These are phyloP conservation scores for Aspergillus costaricaensis DNA, from an alignment of 2,329 filamentous ascomycete species.

Conservation along the genomic window DNA sequence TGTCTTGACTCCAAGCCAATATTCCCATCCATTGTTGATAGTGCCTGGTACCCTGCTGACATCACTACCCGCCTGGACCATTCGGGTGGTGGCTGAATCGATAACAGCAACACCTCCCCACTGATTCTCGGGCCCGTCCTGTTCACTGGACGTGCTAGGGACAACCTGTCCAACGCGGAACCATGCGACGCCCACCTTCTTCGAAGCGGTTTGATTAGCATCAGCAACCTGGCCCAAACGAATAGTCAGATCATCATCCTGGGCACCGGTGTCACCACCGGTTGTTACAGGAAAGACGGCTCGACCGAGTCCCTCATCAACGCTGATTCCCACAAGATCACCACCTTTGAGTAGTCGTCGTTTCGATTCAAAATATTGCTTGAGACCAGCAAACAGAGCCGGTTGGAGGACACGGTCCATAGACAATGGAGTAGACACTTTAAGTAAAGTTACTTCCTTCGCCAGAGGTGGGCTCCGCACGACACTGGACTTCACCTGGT, in stretches of 20 bases:
- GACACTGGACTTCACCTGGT: conserved; percentile 47
- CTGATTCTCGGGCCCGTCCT: conserved; percentile 64
- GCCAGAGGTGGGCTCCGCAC: conserved; percentile 59
- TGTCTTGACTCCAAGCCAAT: conserved; percentile 78
- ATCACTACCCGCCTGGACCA: conserved; percentile 88
- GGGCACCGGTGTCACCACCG: conserved; percentile 58
- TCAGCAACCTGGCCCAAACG: conserved; percentile 40
- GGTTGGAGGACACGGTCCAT: conserved; percentile 84
- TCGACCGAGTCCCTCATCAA: conserved; percentile 81
- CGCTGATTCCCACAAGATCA: conserved; percentile 83
- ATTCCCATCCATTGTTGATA: conserved; percentile 78
- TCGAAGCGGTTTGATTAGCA: conserved; percentile 31
- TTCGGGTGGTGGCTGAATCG: conserved; percentile 81
- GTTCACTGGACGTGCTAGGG: conserved; percentile 49
- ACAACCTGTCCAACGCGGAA: conserved; percentile 81
- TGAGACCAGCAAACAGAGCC: conserved; percentile 80
- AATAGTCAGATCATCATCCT: conserved; percentile 68
- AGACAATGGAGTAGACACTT: conserved; percentile 84
- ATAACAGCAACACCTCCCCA: conserved; percentile 89
- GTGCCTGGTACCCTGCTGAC: conserved; percentile 77
- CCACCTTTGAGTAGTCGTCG: conserved; percentile 80
- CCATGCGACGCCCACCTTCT: conserved; percentile 74
- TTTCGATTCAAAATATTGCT: conserved; percentile 82
- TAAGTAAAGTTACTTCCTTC: conserved; percentile 81
- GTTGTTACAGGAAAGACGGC: conserved; percentile 71